Evolutionary conservation across 139 green algal genomes (phyloP).

Genomic region (Chlorella sp.): DNA sequence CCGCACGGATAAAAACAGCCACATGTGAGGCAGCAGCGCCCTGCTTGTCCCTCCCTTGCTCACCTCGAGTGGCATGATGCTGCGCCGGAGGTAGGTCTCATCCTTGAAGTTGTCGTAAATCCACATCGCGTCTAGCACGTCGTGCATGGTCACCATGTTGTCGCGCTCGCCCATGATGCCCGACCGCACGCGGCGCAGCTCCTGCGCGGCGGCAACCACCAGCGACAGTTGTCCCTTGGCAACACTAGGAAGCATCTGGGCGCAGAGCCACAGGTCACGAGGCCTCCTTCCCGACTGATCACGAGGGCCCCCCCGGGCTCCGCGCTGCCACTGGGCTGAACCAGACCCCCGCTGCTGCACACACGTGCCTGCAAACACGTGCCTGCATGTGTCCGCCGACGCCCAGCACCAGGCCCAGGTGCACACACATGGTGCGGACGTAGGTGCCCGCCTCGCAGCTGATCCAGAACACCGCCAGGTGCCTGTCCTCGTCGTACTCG

Average conservation of each 20-base stretch:
- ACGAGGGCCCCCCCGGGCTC: too few species aligned
- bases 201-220: too few species aligned
- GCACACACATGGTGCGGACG: slow-evolving; percentile 95
- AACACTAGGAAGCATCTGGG: too few species aligned
- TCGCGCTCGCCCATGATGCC: slow-evolving; percentile 95
- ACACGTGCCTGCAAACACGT: background rate
- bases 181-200: slow-evolving; percentile 89
- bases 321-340: background rate
- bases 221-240: too few species aligned
- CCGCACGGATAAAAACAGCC: too few species aligned
- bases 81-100: slow-evolving; percentile 85
- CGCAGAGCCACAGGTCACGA: too few species aligned
- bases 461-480: slow-evolving; percentile 96
- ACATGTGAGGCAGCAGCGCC: too few species aligned
- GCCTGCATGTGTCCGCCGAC: slow-evolving; percentile 95
- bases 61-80: slow-evolving; percentile 12
- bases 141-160: slow-evolving; percentile 99
- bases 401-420: slow-evolving; percentile 93
- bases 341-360: background rate
- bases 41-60: too few species aligned
- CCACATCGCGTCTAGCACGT: slow-evolving; percentile 96
- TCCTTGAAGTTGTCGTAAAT: slow-evolving; percentile 89
- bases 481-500: slow-evolving; percentile 92
- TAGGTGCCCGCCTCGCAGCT: slow-evolving; percentile 97
- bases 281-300: too few species aligned